Conservation (phyloP, 2,329 filamentous ascomycete genomes). For the Alternaria burnsii region DNA sequence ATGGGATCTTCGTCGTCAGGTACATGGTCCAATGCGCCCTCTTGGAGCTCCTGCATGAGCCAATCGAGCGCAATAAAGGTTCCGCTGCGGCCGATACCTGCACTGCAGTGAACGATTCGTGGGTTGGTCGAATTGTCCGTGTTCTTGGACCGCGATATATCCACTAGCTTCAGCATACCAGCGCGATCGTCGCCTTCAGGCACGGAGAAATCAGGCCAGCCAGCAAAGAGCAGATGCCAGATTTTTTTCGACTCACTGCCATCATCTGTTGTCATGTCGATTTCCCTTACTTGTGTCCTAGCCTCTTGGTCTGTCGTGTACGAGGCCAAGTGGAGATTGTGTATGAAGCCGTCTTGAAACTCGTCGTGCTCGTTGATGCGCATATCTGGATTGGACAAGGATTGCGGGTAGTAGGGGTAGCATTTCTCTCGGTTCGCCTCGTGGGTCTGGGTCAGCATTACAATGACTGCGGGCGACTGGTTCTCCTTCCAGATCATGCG, state of each 20-base stretch:
- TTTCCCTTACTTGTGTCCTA: conserved; percentile 75
- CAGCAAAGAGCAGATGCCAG: conserved; percentile 85
- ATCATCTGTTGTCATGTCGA: conserved; percentile 61
- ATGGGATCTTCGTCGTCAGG: conserved; percentile 71
- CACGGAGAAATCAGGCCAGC: conserved; percentile 91
- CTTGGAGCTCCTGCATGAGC: conserved; percentile 80
- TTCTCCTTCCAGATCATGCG: conserved; percentile 91
- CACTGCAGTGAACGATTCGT: conserved; percentile 76
- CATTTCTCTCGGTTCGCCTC: conserved; percentile 84
- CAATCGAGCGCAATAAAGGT: conserved; percentile 98
- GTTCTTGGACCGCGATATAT: conserved; percentile 69
- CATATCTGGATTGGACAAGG: conserved; percentile 49
- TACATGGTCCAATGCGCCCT: conserved; percentile 68
- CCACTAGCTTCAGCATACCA: conserved; percentile 74
- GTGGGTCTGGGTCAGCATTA: conserved; percentile 92
- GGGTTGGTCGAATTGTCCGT: conserved; percentile 64
- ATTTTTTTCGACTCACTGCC: conserved; percentile 68
- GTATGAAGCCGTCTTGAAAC: conserved; percentile 72
- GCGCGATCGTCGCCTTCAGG: conserved; percentile 73
- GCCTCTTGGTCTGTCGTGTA: conserved; percentile 64
- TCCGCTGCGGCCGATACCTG: conserved; percentile 90
- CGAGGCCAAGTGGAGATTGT: conserved; percentile 70
- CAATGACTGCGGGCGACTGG: conserved; percentile 75
- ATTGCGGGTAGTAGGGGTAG: conserved; percentile 81
- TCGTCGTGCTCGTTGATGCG: conserved; percentile 70